Base-by-base conservation (phyloP, 805 yeast species). In the Ogataea paraovalis region DNA sequence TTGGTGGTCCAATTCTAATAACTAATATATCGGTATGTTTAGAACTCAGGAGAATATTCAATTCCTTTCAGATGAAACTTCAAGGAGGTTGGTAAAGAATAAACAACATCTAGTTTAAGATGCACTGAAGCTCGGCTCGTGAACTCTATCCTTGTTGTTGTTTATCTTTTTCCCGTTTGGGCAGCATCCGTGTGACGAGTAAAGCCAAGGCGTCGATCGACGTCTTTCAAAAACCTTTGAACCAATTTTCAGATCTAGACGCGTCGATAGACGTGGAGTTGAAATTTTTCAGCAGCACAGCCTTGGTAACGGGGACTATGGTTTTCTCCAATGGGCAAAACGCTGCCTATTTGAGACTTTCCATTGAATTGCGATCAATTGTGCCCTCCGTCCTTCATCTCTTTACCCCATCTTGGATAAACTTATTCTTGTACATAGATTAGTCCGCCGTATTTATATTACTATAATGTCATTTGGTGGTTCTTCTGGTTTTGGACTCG, bases 401-500 rank as follows among this genome's bases (percentile, higher is more conserved):
- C n/a, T n/a, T n/a, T n/a, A n/a, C n/a, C n/a, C n/a, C n/a, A n/a
- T n/a, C n/a, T n/a, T n/a, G n/a, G n/a, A n/a, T n/a, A n/a, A n/a
- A n/a, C n/a, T n/a, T n/a, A n/a, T n/a, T n/a, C n/a, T n/a, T n/a
- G n/a, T n/a, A n/a, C n/a, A n/a, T n/a, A n/a, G n/a, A n/a, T n/a
- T n/a, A n/a, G n/a, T n/a, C n/a, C n/a, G n/a, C n/a, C n/a, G n/a
- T n/a, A n/a, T n/a, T n/a, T n/a, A n/a, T n/a, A 30, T 30, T 14
- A 30, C 12, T 30, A 7, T 30, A 7, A 30, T 30, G 34, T 30
- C 34, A 14, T 30, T 30, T 30, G 34, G 34, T 30, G 34, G 34
- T 12, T 30, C 34, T 10, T 19, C 32, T 4, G 41, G 30, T 1
- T 54, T 54, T 47, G 59, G 57, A 10, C 49, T 47, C 41, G 53